phyloP scores from a whole-genome alignment of 2,329 filamentous ascomycete species.

The Arthrobotrys megalospora region DNA sequence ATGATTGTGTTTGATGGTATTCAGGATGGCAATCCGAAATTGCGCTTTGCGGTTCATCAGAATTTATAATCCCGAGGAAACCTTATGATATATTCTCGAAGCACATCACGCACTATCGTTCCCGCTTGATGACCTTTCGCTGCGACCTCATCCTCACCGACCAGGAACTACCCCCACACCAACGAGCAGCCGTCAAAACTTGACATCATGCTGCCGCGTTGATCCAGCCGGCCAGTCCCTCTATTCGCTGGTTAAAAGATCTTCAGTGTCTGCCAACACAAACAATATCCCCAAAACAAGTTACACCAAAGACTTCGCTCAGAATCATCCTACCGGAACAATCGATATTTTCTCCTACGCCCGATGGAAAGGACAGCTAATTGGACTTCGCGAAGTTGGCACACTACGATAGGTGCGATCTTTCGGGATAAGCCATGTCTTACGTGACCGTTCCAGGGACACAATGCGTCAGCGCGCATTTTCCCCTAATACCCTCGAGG shows the following conservation, averaged over 20 bases:
- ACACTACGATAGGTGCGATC: background rate
- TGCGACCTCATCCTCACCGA: background rate
- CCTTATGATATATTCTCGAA: background rate
- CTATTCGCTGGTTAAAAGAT: background rate
- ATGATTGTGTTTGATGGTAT: no score
- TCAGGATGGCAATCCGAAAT: background rate
- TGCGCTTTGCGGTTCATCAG: background rate
- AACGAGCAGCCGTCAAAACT: background rate
- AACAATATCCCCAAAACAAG: background rate
- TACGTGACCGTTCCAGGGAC: background rate
- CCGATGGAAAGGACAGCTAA: background rate
- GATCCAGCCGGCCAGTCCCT: background rate
- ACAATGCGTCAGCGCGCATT: background rate
- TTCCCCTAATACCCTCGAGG: no score
- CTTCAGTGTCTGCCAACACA: conserved; percentile 3
- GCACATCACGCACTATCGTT: background rate
- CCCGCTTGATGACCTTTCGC: background rate
- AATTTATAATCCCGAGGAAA: background rate
- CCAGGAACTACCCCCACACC: background rate
- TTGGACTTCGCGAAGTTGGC: background rate
- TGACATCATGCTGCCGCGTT: conserved; percentile 32
- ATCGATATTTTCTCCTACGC: background rate
- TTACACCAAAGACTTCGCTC: background rate
- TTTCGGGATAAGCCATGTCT: background rate
- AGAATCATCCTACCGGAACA: background rate